phyloP scores from a whole-genome alignment of 2,329 filamentous ascomycete species.

The Xylariaceae sp. region DNA sequence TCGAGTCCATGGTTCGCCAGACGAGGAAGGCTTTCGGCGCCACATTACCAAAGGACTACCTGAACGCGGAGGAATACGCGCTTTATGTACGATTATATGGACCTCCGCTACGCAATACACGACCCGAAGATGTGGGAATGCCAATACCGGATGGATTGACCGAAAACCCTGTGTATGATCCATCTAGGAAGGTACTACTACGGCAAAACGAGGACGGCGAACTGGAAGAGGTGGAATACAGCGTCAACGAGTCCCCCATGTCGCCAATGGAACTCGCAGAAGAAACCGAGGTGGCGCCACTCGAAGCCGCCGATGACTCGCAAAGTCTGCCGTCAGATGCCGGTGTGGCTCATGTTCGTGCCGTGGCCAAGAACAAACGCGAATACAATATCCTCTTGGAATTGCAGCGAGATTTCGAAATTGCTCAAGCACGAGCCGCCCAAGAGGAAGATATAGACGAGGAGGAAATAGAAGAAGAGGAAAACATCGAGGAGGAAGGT shows the following conservation, averaged over 20 bases:
- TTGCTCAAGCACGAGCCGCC: conserved; percentile 26
- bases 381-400: conserved; percentile 48
- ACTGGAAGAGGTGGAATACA: conserved; percentile 54
- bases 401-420: conserved; percentile 51
- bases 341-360: conserved; percentile 36
- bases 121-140: conserved; percentile 42
- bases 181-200: conserved; percentile 39
- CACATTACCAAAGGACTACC: conserved; percentile 11
- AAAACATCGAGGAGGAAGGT: conserved; percentile 25
- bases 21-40: conserved; percentile 11
- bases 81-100: conserved; percentile 12
- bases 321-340: conserved; percentile 23
- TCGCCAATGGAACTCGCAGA: conserved; percentile 1
- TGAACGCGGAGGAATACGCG: conserved; percentile 12
- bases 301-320: conserved; percentile 16
- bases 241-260: conserved; percentile 6
- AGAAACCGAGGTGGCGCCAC: conserved; percentile 1
- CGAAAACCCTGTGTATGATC: conserved; percentile 57
- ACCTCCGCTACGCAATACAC: conserved; percentile 11
- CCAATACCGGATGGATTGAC: conserved; percentile 68
- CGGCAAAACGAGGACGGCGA: conserved; percentile 48
- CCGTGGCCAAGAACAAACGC: conserved; percentile 44
- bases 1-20: conserved; percentile 13
- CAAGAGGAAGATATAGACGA: conserved; percentile 25
- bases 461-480: conserved; percentile 24